These are phyloP conservation scores for Vitis amurensis DNA, from an alignment of 164 flowering plant genomes.

Conservation along the genomic window DNA sequence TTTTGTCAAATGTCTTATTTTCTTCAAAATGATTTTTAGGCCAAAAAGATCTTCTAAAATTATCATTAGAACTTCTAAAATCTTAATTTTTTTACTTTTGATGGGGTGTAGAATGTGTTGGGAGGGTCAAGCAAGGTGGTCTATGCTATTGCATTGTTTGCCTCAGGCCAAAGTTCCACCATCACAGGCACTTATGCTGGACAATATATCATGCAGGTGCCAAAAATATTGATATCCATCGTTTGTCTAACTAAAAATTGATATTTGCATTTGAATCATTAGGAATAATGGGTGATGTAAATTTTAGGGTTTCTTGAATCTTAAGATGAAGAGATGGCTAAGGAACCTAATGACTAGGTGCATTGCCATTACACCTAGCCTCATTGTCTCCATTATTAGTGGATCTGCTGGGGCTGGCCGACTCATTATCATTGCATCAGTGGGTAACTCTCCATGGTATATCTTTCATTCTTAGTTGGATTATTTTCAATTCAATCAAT, in stretches of 20 bases:
- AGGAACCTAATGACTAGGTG: constrained; percentile 67
- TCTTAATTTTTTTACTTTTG: too few species aligned
- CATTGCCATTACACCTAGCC: constrained; percentile 78
- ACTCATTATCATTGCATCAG: constrained; percentile 84
- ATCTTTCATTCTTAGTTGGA: background rate
- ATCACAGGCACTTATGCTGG: constrained; percentile 95
- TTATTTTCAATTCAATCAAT: too few species aligned
- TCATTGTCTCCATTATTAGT: constrained; percentile 67
- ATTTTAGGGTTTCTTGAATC: constrained; percentile 70
- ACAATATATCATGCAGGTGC: constrained; percentile 86
- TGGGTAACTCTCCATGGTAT: constrained; percentile 13
- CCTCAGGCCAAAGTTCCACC: constrained; percentile 92
- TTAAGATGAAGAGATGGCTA: constrained; percentile 71
- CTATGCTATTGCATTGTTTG: constrained; percentile 73
- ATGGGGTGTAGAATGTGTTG: constrained; percentile 59
- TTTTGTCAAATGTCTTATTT: background rate
- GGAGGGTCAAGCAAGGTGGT: constrained; percentile 61
- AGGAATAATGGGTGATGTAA: too few species aligned
- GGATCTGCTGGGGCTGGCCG: constrained; percentile 77
- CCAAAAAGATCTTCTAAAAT: too few species aligned
- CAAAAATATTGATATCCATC: too few species aligned
- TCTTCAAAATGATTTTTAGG: too few species aligned
- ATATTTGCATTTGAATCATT: too few species aligned
- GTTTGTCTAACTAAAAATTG: too few species aligned
- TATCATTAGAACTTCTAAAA: too few species aligned